Base-by-base conservation (phyloP, 176 grass and related monocot species). In the Zoysia pacifica region DNA sequence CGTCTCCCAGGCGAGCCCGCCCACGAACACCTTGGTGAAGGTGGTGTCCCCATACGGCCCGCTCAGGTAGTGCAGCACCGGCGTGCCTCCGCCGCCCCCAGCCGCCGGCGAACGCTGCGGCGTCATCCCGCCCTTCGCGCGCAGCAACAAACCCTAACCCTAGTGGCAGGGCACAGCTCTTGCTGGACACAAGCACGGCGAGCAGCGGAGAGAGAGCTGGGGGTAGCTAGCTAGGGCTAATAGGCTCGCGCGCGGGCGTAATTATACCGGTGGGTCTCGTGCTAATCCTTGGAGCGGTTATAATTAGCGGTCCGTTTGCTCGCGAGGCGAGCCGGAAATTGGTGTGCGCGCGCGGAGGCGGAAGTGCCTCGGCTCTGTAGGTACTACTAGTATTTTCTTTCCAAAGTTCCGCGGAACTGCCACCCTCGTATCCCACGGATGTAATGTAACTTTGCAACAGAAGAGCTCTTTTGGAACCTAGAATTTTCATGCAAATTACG, bases 21-120 rank as follows among this genome's bases (percentile, higher is more conserved):
- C 90, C 14, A 91, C 90, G 90, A 91, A 91, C 11, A 91, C 86
- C 90, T 91, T 91, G 64, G 90, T 91, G 74, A 40, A 83, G 12
- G 90, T 91, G 11, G 90, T 91, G 83, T 91, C 90, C 70, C 90
- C 90, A 65, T 86, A 91, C 37, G 90, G 90, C 36, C 73, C 83
- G 79, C 86, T 91, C 15, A 91, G 79, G 86, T 88, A 88, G 90
- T 91, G 90, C 46, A 91, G 75, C 75, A 74, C 86, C 42, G 86
- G 74, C 55, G 79, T 62, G 9, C 85, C 76, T 12, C 79, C 2
- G 0, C 71, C 5, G 4, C 77, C n/a, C 6, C 28, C 3, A 28
- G 69, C 74, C 82, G 64, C 79, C 82, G 78, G 75, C 54, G 76
- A 81, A 28, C 28, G 28, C 28, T 28, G 28, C 28, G 28, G 28